Evolutionary conservation across 1,139 yeast species (phyloP).

Genomic region (Eremothecium gossypii): DNA sequence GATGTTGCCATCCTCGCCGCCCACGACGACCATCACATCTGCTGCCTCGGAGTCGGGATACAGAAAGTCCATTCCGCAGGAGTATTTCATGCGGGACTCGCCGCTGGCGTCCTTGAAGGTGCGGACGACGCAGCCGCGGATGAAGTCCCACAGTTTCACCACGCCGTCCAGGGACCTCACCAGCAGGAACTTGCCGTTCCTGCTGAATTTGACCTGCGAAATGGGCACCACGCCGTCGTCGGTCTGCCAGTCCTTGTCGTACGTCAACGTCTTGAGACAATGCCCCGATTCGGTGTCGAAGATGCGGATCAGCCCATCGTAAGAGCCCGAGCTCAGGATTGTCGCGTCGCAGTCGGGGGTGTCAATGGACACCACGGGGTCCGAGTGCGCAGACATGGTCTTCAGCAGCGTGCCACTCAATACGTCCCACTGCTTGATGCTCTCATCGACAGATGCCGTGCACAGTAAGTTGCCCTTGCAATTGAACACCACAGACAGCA

Average conservation of each 20-base stretch:
- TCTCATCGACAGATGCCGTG: conserved; percentile 86
- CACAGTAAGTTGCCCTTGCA: conserved; percentile 68
- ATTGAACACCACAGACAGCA: conserved; percentile 63
- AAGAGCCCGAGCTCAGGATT: conserved; percentile 76
- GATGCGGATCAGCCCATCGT: conserved; percentile 78
- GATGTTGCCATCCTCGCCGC: conserved; percentile 53
- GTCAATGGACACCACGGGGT: conserved; percentile 72
- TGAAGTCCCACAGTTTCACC: conserved; percentile 73
- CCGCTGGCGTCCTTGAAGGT: conserved; percentile 39
- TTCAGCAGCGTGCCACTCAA: conserved; percentile 60
- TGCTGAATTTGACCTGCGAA: conserved; percentile 62
- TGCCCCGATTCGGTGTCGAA: conserved; percentile 88
- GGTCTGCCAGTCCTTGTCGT: conserved; percentile 48
- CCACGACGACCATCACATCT: conserved; percentile 44
- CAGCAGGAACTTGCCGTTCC: conserved; percentile 72
- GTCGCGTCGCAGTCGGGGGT: conserved; percentile 68
- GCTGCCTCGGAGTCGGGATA: conserved; percentile 15
- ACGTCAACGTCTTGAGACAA: conserved; percentile 80
- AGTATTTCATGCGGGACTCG: conserved; percentile 15
- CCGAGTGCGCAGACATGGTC: conserved; percentile 88
- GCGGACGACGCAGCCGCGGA: conserved; percentile 67
- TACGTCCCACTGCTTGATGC: conserved; percentile 84
- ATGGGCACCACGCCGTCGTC: conserved; percentile 67
- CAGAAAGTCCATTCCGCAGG: conserved; percentile 44
- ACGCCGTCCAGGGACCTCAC: conserved; percentile 77